These are phyloP conservation scores for Colletotrichum sojae DNA, from an alignment of 2,329 filamentous ascomycete species.

Conservation along the genomic window DNA sequence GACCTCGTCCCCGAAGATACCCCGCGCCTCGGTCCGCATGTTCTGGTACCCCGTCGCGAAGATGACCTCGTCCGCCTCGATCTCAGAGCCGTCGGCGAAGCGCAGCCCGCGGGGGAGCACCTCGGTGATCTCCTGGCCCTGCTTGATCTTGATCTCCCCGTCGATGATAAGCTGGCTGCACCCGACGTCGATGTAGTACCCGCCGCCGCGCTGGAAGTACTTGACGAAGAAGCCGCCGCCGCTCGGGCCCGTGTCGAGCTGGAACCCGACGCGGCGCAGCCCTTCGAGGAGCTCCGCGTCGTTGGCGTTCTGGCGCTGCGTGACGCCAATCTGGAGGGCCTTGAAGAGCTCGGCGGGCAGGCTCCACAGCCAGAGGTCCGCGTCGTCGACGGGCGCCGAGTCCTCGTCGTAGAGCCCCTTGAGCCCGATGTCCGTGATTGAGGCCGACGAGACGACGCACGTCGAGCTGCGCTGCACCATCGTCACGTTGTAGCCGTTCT, in stretches of 20 bases:
- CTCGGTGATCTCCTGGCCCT: constrained; percentile 68
- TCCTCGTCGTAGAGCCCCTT: constrained; percentile 65
- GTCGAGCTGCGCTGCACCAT: constrained; percentile 80
- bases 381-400: constrained; percentile 75
- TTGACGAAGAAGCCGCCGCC: constrained; percentile 59
- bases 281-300: constrained; percentile 58
- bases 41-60: constrained; percentile 65
- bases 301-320: constrained; percentile 48
- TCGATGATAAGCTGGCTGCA: constrained; percentile 48
- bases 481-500: constrained; percentile 77
- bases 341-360: constrained; percentile 74
- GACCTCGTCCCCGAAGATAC: constrained; percentile 64
- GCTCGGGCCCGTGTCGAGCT: constrained; percentile 69
- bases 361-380: constrained; percentile 73
- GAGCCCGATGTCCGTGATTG: constrained; percentile 67
- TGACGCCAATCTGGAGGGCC: constrained; percentile 66
- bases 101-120: constrained; percentile 62
- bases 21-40: constrained; percentile 64
- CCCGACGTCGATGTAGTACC: constrained; percentile 46
- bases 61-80: constrained; percentile 59
- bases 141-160: constrained; percentile 53
- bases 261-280: constrained; percentile 72
- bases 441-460: constrained; percentile 71
- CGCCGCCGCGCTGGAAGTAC: constrained; percentile 53
- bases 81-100: constrained; percentile 56